A percentile compares a stretch with the other conserved stretches of the same genome.
These are phyloP conservation scores for Wickerhamiella infanticola DNA, from an alignment of 1,139 yeast genomes.

Conservation along the genomic window DNA sequence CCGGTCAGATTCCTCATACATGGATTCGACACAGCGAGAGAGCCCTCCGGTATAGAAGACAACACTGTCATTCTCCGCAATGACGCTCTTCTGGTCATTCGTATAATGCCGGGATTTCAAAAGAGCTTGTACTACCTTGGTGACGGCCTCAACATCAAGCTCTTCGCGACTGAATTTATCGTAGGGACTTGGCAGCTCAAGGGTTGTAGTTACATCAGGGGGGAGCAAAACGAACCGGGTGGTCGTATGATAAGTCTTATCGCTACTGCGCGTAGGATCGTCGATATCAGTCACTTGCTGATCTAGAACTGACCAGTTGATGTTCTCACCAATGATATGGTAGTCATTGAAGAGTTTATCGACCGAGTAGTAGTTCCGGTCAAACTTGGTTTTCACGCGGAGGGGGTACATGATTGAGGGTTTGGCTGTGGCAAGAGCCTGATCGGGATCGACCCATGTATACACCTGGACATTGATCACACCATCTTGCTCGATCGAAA, in stretches of 20 bases:
- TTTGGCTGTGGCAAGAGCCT: slow-evolving; percentile 17
- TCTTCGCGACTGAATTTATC: slow-evolving; percentile 56
- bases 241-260: slow-evolving; percentile 35
- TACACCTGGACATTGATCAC: slow-evolving; percentile 67
- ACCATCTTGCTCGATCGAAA: slow-evolving; percentile 54
- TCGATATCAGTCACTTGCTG: slow-evolving; percentile 63
- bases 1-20: slow-evolving; percentile 14
- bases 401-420: slow-evolving; percentile 29
- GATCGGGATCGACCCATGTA: slow-evolving; percentile 21
- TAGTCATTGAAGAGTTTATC: slow-evolving; percentile 38
- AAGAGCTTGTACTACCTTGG: slow-evolving; percentile 51
- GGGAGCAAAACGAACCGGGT: slow-evolving; percentile 75
- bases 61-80: slow-evolving; percentile 32
- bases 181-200: slow-evolving; percentile 18
- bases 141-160: slow-evolving; percentile 70
- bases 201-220: slow-evolving; percentile 24
- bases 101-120: slow-evolving; percentile 37
- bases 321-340: slow-evolving; percentile 31
- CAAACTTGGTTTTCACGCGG: slow-evolving; percentile 64
- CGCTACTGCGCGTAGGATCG: slow-evolving; percentile 10
- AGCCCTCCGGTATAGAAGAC: slow-evolving; percentile 79
- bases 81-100: slow-evolving; percentile 22
- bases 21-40: slow-evolving; percentile 47
- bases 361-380: slow-evolving; percentile 46
- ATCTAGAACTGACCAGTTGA: slow-evolving; percentile 87